These are phyloP conservation scores for Suillus americanus DNA, from an alignment of 768 basidiomycete species.

Conservation along the genomic window DNA sequence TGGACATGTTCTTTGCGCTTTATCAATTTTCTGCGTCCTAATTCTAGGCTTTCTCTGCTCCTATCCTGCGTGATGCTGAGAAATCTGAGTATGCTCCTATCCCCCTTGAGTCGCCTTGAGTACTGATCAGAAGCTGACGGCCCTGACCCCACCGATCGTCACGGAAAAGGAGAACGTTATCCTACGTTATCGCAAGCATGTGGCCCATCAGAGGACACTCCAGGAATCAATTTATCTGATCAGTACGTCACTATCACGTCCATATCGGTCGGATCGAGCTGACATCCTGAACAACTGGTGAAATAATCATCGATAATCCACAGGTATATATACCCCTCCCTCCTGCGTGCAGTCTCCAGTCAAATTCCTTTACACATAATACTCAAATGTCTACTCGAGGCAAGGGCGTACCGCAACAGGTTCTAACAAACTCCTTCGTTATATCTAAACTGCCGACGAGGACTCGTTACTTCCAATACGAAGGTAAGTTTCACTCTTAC, in stretches of 20 bases:
- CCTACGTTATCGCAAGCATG: conserved; percentile 1
- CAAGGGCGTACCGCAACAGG: conserved; percentile 14
- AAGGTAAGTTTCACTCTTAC: conserved; percentile 22
- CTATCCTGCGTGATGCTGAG: background rate
- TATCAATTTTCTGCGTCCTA: conserved; percentile 8
- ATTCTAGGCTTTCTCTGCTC: conserved; percentile 1
- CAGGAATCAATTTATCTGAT: background rate
- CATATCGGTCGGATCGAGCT: background rate
- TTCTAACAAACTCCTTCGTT: conserved; percentile 34
- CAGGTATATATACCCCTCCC: conserved; percentile 1
- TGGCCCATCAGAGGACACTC: background rate
- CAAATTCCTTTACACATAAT: background rate
- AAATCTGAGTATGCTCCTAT: background rate
- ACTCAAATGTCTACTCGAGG: background rate
- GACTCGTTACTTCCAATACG: conserved; percentile 31
- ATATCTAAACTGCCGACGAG: conserved; percentile 24
- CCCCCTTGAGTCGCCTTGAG: background rate
- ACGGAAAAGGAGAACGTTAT: background rate
- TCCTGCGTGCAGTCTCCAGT: background rate
- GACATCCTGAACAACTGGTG: no score
- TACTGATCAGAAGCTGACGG: background rate
- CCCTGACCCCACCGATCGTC: conserved; percentile 2
- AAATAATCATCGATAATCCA: background rate
- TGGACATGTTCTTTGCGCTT: conserved; percentile 17
- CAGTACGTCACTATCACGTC: background rate